Percentiles rank a stretch among this genome's conserved stretches.
phyloP scores from a whole-genome alignment of 495 filamentous ascomycete species.

The Lophiostoma macrostomum region DNA sequence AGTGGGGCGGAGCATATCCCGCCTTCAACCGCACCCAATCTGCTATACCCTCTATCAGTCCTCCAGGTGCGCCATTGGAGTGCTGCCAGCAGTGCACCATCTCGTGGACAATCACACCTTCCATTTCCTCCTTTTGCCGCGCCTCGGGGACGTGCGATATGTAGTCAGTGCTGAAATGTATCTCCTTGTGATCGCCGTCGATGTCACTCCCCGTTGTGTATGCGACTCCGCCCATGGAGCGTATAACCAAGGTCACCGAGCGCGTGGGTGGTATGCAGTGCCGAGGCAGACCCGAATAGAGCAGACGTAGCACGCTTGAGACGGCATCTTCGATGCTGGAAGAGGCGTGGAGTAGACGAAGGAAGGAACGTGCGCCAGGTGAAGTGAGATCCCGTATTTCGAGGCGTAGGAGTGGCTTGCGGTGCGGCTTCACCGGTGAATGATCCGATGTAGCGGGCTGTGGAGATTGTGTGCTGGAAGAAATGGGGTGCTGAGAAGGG shows the following conservation, averaged over 20 bases:
- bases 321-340: slow-evolving; percentile 60
- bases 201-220: slow-evolving; percentile 83
- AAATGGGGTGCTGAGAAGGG: not conserved
- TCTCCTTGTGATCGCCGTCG: slow-evolving; percentile 90
- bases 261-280: slow-evolving; percentile 54
- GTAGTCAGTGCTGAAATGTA: slow-evolving; percentile 81
- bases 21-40: slow-evolving; percentile 86
- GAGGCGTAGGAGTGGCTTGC: slow-evolving; percentile 59
- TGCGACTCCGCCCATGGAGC: slow-evolving; percentile 75
- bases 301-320: slow-evolving; percentile 58
- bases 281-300: slow-evolving; percentile 52
- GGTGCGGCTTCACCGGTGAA: slow-evolving; percentile 54
- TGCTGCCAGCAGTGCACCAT: slow-evolving; percentile 96
- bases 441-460: not conserved
- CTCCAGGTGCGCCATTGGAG: slow-evolving; percentile 63
- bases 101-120: slow-evolving; percentile 85
- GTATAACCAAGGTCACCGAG: slow-evolving; percentile 84
- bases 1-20: slow-evolving; percentile 76
- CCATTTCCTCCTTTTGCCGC: slow-evolving; percentile 59
- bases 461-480: not conserved
- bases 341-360: slow-evolving; percentile 55
- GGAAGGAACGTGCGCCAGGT: slow-evolving; percentile 59
- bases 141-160: slow-evolving; percentile 48
- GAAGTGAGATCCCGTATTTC: slow-evolving; percentile 68
- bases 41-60: slow-evolving; percentile 87